Percentiles rank a stretch among this genome's conserved stretches.
Conservation (phyloP, 257 asterid species). For the Solanum boliviense region DNA sequence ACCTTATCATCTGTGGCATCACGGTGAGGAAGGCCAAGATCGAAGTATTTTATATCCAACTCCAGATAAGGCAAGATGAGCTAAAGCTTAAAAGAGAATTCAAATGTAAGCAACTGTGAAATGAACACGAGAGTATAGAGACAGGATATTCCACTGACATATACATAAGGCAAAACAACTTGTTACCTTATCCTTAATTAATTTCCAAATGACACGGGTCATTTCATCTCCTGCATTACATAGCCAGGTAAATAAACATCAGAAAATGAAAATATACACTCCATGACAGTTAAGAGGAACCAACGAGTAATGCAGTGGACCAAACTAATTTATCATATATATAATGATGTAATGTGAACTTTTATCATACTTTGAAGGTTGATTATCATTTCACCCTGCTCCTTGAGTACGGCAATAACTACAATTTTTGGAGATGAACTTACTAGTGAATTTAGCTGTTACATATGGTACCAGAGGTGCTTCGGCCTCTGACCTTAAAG, state of each 20-base stretch:
- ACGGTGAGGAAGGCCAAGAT: constrained; percentile 92
- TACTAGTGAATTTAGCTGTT: background rate
- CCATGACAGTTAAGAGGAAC: background rate
- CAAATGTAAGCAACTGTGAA: background rate
- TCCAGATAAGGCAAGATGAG: constrained; percentile 87
- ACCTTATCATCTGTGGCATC: constrained; percentile 97
- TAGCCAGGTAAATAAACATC: background rate
- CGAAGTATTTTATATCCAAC: constrained; percentile 92
- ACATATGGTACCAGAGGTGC: background rate
- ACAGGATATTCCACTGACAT: background rate
- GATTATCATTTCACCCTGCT: background rate
- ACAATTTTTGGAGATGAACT: background rate
- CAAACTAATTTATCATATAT: background rate
- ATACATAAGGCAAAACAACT: background rate
- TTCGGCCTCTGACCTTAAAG: background rate
- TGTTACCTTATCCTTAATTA: constrained; percentile 85
- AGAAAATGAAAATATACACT: background rate
- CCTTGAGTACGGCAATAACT: background rate
- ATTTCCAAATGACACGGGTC: constrained; percentile 95
- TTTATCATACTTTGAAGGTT: background rate
- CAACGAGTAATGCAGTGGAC: background rate
- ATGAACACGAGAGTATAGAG: background rate
- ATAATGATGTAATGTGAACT: background rate
- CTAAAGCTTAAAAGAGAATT: constrained; percentile 29
- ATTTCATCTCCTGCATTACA: constrained; percentile 83